These are phyloP conservation scores for Ceratobasidium sp. DNA, from an alignment of 1,284 basidiomycete genomes.

Conservation along the genomic window DNA sequence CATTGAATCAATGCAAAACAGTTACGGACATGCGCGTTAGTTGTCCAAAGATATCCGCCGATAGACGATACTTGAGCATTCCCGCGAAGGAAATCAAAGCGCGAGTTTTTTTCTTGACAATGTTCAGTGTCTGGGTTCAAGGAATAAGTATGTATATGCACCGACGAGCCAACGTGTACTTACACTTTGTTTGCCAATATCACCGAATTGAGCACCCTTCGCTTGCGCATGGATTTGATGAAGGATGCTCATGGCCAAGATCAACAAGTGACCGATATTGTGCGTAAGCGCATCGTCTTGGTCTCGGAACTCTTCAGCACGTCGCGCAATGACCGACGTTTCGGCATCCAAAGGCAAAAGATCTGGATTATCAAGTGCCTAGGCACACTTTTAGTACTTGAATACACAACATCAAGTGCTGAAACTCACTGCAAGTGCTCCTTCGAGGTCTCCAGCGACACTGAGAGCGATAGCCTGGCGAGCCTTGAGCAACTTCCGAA, in stretches of 20 bases:
- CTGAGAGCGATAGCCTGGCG: slow-evolving; percentile 87
- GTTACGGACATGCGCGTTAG: slow-evolving; percentile 59
- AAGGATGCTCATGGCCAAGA: slow-evolving; percentile 95
- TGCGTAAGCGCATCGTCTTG: slow-evolving; percentile 88
- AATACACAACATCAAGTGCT: slow-evolving; percentile 12
- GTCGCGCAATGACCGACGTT: slow-evolving; percentile 85
- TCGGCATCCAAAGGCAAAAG: slow-evolving; percentile 92
- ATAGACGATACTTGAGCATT: slow-evolving; percentile 88
- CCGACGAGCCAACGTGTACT: slow-evolving; percentile 53
- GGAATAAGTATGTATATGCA: slow-evolving; percentile 15
- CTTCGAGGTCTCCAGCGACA: slow-evolving; percentile 78
- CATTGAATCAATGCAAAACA: slow-evolving; percentile 50
- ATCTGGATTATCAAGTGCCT: slow-evolving; percentile 91
- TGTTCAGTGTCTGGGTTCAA: slow-evolving; percentile 67
- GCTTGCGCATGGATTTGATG: slow-evolving; percentile 82
- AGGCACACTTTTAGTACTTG: slow-evolving; percentile 36
- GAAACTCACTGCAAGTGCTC: slow-evolving; percentile 80
- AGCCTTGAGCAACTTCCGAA: slow-evolving; percentile 83
- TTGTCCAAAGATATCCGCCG: slow-evolving; percentile 92
- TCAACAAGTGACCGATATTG: slow-evolving; percentile 90
- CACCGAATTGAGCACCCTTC: slow-evolving; percentile 80
- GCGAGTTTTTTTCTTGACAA: slow-evolving; percentile 78
- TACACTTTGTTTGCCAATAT: slow-evolving; percentile 80
- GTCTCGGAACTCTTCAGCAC: slow-evolving; percentile 91
- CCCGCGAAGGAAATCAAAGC: slow-evolving; percentile 91